Conservation (phyloP, 2,329 filamentous ascomycete genomes). For the Pseudocercospora cruenta region DNA sequence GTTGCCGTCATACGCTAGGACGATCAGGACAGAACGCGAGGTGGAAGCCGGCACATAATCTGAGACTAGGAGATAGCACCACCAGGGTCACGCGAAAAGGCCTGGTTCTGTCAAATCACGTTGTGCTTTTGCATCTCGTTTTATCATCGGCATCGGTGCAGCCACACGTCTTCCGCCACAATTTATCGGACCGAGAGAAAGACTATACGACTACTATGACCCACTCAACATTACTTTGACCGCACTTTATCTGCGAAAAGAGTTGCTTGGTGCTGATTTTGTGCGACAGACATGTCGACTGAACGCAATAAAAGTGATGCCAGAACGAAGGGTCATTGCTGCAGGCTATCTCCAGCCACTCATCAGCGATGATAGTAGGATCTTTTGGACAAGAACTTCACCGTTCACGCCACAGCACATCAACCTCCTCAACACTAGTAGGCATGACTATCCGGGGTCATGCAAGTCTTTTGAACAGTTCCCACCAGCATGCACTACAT, state of each 20-base stretch:
- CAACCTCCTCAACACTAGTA: background rate
- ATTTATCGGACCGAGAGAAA: background rate
- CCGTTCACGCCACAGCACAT: background rate
- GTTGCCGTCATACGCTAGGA: background rate
- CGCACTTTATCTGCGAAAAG: background rate
- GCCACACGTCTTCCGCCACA: constrained; percentile 3
- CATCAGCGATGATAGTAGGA: background rate
- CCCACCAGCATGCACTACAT: background rate
- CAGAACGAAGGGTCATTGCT: background rate
- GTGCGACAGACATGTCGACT: background rate
- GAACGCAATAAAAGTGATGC: background rate
- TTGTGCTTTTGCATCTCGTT: background rate
- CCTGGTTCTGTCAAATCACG: background rate
- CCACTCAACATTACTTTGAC: background rate
- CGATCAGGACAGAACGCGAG: background rate
- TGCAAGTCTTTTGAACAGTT: constrained; percentile 6
- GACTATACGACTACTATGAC: background rate
- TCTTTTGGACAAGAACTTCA: background rate
- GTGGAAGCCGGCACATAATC: background rate
- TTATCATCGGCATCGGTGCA: constrained; percentile 1
- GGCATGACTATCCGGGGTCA: constrained; percentile 9
- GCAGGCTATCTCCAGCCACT: background rate
- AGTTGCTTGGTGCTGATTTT: background rate
- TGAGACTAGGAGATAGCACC: constrained; percentile 2
- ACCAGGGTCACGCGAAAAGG: background rate